A percentile compares a stretch with the other conserved stretches of the same genome.
Conservation (phyloP, 352 stramenopile genomes). For the Pythium volutum region DNA sequence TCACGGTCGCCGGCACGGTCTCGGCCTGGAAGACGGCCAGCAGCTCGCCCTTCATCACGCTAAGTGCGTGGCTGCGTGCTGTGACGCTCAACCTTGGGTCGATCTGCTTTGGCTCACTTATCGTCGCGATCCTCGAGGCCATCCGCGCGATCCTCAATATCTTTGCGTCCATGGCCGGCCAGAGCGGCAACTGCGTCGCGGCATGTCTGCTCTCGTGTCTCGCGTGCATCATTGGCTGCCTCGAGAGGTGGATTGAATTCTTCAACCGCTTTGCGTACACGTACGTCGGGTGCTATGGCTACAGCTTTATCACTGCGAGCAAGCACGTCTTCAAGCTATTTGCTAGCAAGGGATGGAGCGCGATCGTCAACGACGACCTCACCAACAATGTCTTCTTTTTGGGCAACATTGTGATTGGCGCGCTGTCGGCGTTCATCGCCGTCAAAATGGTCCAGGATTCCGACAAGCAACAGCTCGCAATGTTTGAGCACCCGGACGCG, state of each 20-base stretch:
- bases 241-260: conserved; percentile 85
- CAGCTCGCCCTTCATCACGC: conserved; percentile 67
- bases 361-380: conserved; percentile 89
- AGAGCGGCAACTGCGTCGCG: conserved; percentile 75
- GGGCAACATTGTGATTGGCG: conserved; percentile 74
- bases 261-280: conserved; percentile 90
- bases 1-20: conserved; percentile 88
- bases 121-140: conserved; percentile 89
- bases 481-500: conserved; percentile 63
- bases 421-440: conserved; percentile 58
- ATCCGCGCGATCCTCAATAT: conserved; percentile 65
- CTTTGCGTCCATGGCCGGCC: conserved; percentile 51
- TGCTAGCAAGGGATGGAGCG: conserved; percentile 74
- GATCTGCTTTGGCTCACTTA: conserved; percentile 91
- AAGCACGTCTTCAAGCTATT: conserved; percentile 82
- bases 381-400: conserved; percentile 85
- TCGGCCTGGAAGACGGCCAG: conserved; percentile 87
- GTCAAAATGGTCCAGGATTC: conserved; percentile 47
- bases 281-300: conserved; percentile 87
- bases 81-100: conserved; percentile 89
- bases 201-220: conserved; percentile 64
- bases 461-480: conserved; percentile 49
- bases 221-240: conserved; percentile 73
- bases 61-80: conserved; percentile 73
- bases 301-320: conserved; percentile 79